These are phyloP conservation scores for Malus asiatica DNA, from an alignment of 306 rosid genomes.

Conservation along the genomic window DNA sequence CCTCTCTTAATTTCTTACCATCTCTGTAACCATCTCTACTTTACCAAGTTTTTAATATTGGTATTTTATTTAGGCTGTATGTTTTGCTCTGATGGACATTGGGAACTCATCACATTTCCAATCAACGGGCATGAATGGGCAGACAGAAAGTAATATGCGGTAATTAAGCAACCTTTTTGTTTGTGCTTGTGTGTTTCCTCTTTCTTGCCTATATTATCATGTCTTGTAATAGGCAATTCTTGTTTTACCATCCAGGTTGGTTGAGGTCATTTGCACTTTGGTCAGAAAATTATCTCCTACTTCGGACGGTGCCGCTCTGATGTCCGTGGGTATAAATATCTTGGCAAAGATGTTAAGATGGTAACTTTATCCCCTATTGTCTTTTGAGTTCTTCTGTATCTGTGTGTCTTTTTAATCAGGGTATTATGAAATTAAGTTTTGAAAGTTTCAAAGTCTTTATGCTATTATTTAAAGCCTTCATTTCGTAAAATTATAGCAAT, in stretches of 20 bases:
- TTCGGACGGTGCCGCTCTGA: constrained; percentile 54
- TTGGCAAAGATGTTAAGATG: constrained; percentile 70
- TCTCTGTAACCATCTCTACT: not conserved
- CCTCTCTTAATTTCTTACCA: not conserved
- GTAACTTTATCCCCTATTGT: constrained; percentile 33
- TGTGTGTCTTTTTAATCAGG: not conserved
- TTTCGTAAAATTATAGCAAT: not conserved
- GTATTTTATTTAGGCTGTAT: constrained; percentile 47
- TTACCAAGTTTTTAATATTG: constrained; percentile 1
- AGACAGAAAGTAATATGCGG: constrained; percentile 56
- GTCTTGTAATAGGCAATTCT: not conserved
- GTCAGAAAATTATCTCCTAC: constrained; percentile 55
- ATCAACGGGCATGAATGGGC: constrained; percentile 36
- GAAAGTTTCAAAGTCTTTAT: not conserved
- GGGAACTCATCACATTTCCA: constrained; percentile 39
- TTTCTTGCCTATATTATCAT: constrained; percentile 2
- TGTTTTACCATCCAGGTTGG: constrained; percentile 49
- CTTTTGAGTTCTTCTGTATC: not conserved
- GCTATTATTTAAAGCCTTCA: not conserved
- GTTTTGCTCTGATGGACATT: constrained; percentile 56
- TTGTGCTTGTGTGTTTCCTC: not conserved
- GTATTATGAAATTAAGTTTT: not conserved
- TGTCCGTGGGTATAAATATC: constrained; percentile 71
- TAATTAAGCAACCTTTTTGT: constrained; percentile 25
- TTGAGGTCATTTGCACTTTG: constrained; percentile 68